These are phyloP conservation scores for Cutaneotrichosporon cavernicola DNA, from an alignment of 1,284 basidiomycete species.

Conservation along the genomic window DNA sequence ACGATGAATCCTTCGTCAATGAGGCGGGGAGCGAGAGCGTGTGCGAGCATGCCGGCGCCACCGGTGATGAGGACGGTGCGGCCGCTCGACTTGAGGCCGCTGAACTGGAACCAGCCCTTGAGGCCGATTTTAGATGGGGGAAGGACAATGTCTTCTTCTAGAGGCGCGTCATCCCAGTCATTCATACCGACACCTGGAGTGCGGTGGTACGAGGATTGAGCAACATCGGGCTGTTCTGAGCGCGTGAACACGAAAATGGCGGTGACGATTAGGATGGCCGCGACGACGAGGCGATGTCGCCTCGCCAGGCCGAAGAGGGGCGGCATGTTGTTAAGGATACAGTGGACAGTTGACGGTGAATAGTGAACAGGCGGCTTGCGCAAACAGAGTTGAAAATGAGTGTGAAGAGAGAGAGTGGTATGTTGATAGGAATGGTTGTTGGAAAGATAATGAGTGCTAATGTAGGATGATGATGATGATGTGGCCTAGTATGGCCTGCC, in stretches of 20 bases:
- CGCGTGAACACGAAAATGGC: slow-evolving; percentile 13
- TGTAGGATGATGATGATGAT: too few species aligned
- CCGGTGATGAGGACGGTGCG: slow-evolving; percentile 43
- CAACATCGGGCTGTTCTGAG: background rate
- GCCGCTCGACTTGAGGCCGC: slow-evolving; percentile 51
- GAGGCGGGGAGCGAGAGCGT: slow-evolving; percentile 17
- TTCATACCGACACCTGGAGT: background rate
- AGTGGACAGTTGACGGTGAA: background rate
- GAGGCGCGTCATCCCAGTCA: slow-evolving; percentile 17
- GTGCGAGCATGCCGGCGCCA: slow-evolving; percentile 46
- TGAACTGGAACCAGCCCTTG: slow-evolving; percentile 7
- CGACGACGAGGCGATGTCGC: slow-evolving; percentile 20
- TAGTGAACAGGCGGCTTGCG: background rate
- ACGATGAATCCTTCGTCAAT: slow-evolving; percentile 28
- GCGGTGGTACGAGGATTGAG: background rate
- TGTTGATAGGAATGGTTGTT: background rate
- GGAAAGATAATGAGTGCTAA: background rate
- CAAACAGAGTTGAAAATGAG: background rate
- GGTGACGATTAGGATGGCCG: slow-evolving; percentile 11
- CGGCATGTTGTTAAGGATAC: slow-evolving; percentile 10
- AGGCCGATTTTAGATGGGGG: slow-evolving; percentile 2
- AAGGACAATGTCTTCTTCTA: slow-evolving; percentile 17
- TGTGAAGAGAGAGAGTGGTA: background rate
- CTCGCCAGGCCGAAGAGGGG: slow-evolving; percentile 15
- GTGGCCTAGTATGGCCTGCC: too few species aligned